These are phyloP conservation scores for Pulveroboletus sp. DNA, from an alignment of 768 basidiomycete genomes.

Conservation along the genomic window DNA sequence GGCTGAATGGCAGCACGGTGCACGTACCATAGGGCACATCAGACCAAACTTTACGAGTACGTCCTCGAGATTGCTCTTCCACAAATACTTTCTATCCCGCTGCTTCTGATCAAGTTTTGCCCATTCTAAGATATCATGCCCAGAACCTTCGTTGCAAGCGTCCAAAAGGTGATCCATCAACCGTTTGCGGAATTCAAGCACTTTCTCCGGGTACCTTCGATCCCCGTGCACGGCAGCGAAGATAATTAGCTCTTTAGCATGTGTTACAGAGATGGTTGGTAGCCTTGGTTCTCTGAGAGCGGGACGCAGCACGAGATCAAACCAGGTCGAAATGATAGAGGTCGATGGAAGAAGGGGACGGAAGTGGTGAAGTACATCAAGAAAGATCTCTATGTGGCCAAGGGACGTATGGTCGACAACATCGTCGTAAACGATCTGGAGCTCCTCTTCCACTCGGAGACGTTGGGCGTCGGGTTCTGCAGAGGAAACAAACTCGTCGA, in stretches of 20 bases:
- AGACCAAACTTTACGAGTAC: slow-evolving; percentile 62
- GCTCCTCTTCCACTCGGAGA: slow-evolving; percentile 57
- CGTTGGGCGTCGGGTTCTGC: slow-evolving; percentile 42
- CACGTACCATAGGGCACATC: slow-evolving; percentile 58
- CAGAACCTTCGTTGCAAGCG: slow-evolving; percentile 69
- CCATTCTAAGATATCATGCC: slow-evolving; percentile 71
- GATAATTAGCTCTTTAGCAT: slow-evolving; percentile 71
- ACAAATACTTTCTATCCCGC: slow-evolving; percentile 53
- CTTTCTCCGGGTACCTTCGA: slow-evolving; percentile 42
- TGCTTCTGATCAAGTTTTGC: slow-evolving; percentile 60
- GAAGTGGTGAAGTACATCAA: slow-evolving; percentile 61
- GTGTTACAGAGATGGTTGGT: slow-evolving; percentile 48
- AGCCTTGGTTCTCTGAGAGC: slow-evolving; percentile 73
- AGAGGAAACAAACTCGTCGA: slow-evolving; percentile 56
- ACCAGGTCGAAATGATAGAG: slow-evolving; percentile 75
- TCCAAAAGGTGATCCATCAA: slow-evolving; percentile 73
- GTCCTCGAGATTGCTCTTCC: slow-evolving; percentile 79
- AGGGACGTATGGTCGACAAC: slow-evolving; percentile 59
- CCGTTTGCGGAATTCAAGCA: slow-evolving; percentile 60
- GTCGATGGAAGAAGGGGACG: slow-evolving; percentile 55
- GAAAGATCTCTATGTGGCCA: slow-evolving; percentile 60
- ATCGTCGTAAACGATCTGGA: slow-evolving; percentile 59
- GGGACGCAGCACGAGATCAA: slow-evolving; percentile 72
- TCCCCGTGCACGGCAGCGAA: slow-evolving; percentile 51
- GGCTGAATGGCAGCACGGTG: slow-evolving; percentile 7